Base-by-base conservation (phyloP, 257 asterid genomes). In the Salvia splendens region DNA sequence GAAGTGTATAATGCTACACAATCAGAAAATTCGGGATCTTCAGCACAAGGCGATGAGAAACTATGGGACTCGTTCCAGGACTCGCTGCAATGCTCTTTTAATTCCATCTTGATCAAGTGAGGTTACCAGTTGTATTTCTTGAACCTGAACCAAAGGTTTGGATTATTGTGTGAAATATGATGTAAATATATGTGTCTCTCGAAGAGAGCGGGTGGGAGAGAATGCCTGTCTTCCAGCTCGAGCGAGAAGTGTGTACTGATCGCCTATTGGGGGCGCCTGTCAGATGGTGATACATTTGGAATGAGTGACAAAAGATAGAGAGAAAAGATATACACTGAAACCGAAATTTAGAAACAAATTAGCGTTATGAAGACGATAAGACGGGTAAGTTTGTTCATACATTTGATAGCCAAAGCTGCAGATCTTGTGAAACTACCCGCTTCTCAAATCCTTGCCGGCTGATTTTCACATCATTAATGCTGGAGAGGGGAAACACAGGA, bases 351-450 rank as follows among this genome's bases (percentile, higher is more conserved):
- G 50, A 35, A 56, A 45, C 10, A 68, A 41, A 28, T 15, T 7
- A 41, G 48, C 45, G 14, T 43, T 43, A 41, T 15, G 6, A 9
- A 33, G 17, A 49, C 41, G 54, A 38, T 5, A 10, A 62, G n/a
- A 17, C 28, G 30, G 68, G 11, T 5, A 40, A 8, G 35, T 40
- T 11, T 11, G 52, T 75, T 61, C 67, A 75, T 79, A 90, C 97
- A 73, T 93, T 93, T 9, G 98, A 87, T 68, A 93, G 96, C 98
- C 98, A 93, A 53, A 93, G 96, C 82, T 93, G 98, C 80, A 93
- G 72, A 84, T 90, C 98, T 78, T 83, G 97, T 48, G 98, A 93
- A 62, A 90, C 97, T 52, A 90, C 98, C 43, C 98, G 85, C 69
- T 85, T 93, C 85, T 93, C 98, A 64, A 86, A 87, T 76, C 98